Percentiles rank a stretch among this genome's conserved stretches.
Conservation (phyloP, 441 rosid species). For the Adansonia rubrostipa region DNA sequence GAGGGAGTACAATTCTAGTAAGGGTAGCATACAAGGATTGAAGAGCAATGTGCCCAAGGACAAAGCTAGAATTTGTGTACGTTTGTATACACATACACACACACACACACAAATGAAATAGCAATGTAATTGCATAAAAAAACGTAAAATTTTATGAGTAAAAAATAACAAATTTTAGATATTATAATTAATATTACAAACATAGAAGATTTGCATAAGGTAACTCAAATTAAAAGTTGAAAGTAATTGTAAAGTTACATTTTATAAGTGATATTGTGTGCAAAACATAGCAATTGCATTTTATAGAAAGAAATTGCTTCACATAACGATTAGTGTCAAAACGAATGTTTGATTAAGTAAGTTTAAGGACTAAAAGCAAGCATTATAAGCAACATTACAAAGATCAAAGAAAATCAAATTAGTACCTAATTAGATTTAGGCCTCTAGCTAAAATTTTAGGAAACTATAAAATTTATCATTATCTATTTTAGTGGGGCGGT, state of each 20-base stretch:
- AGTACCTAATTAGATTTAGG: neutral
- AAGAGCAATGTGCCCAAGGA: neutral
- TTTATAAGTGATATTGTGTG: neutral
- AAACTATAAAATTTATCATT: neutral
- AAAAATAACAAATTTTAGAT: neutral
- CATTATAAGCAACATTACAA: neutral
- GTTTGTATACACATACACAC: no score
- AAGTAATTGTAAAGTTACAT: neutral
- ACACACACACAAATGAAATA: no score
- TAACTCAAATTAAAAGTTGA: neutral
- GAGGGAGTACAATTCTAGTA: conserved; percentile 5
- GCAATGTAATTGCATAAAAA: no score
- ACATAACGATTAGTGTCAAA: neutral
- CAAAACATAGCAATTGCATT: neutral
- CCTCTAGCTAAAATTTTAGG: neutral
- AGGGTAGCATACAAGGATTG: neutral
- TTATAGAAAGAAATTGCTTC: neutral
- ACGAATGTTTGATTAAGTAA: neutral
- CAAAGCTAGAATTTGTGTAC: neutral
- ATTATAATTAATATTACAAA: no score
- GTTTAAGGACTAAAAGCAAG: neutral
- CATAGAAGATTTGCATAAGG: neutral
- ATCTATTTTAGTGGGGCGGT: neutral
- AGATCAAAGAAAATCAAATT: neutral
- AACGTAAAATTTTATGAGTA: neutral